Base-by-base conservation (phyloP, 176 grass and related monocot species). In the Oryza officinalis region DNA sequence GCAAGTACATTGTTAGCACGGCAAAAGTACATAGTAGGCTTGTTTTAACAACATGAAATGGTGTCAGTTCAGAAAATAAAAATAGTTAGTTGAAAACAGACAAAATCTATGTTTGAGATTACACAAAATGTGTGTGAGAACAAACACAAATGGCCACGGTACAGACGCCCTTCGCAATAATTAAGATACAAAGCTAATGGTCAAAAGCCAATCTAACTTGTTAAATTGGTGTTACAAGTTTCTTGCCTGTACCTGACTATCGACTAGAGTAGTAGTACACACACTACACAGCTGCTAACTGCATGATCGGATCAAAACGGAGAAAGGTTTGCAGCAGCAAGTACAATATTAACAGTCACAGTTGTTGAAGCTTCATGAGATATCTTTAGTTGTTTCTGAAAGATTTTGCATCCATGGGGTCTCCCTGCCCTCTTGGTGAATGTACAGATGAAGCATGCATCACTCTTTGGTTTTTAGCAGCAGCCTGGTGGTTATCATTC, bases 401-500 rank as follows among this genome's bases (percentile, higher is more conserved):
- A 25, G 60, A 38, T 69, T 80, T 46, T 37, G n/a, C 72, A 81
- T 81, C 49, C 37, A 47, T 45, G 27, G 64, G 49, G 4, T 27
- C 38, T 12, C 47, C 79, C 63, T 47, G 46, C 10, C 49, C 72
- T 82, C 72, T 69, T 26, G 79, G 79, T 8, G 79, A 76, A 49
- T 82, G 76, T 35, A 87, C 27, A 18, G 37, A 72, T 83, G 74
- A 60, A 61, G 80, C 67, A 49, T 67, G 59, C 46, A 79, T 15
- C 49, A 64, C 23, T 37, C 30, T 50, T 64, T 83, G 80, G 69
- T 80, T 92, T 41, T 64, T 57, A 75, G 71, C 17, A 75, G 64
- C 80, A n/a, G 6, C 52, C 65, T 79, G 69, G 49, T 72, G 76
- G 49, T 73, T 61, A 52, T 84, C 70, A 14, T 79, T 87, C 91